Percentiles rank a stretch among this genome's conserved stretches.
Evolutionary conservation across 2,329 filamentous ascomycete genomes (phyloP).

Genomic region (Helotiales sp.): DNA sequence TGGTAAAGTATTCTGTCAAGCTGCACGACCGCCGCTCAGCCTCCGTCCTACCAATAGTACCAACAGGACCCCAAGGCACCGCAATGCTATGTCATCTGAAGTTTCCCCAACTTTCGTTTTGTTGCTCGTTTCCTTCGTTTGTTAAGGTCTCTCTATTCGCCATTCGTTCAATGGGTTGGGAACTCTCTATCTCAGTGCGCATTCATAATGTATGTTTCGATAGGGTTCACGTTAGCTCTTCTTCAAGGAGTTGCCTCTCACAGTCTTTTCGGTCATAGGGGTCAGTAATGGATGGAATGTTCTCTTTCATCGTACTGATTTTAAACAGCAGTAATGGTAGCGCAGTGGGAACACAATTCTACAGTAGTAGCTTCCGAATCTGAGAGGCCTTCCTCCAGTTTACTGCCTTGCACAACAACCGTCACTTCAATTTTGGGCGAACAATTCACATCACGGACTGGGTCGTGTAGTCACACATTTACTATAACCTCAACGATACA

Average conservation of each 20-base stretch:
- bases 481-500: slow-evolving; percentile 8
- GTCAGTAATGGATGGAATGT: not conserved
- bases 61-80: slow-evolving; percentile 1
- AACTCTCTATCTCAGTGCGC: slow-evolving; percentile 11
- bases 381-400: not conserved
- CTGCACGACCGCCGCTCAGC: slow-evolving; percentile 26
- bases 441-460: not conserved
- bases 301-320: not conserved
- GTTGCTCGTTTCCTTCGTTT: slow-evolving; percentile 19
- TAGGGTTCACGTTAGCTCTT: slow-evolving; percentile 27
- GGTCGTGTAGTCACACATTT: slow-evolving; percentile 9
- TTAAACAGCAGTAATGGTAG: not conserved
- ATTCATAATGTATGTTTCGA: slow-evolving; percentile 32
- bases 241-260: slow-evolving; percentile 26
- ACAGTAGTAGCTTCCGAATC: not conserved
- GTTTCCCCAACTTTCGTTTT: slow-evolving; percentile 6
- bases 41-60: slow-evolving; percentile 8
- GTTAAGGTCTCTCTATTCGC: slow-evolving; percentile 10
- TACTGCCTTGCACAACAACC: slow-evolving; percentile 12
- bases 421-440: slow-evolving; percentile 16
- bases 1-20: slow-evolving; percentile 7
- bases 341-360: not conserved
- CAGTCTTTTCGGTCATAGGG: slow-evolving; percentile 15
- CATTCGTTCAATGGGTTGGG: slow-evolving; percentile 17
- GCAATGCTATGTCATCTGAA: slow-evolving; percentile 16